phyloP scores from a whole-genome alignment of 352 stramenopile genomes.

The Pythium biforme region DNA sequence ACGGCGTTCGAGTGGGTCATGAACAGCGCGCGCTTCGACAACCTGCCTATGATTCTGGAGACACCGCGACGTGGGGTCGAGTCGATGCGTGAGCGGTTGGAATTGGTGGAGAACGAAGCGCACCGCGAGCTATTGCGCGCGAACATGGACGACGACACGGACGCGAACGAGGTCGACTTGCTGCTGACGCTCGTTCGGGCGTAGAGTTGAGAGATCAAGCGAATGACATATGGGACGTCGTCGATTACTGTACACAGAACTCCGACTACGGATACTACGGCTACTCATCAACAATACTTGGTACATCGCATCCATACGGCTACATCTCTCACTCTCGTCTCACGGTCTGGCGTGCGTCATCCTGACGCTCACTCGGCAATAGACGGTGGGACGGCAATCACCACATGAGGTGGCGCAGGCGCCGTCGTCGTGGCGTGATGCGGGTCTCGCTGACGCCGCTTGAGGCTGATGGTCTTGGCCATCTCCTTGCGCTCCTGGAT shows the following conservation, averaged over 20 bases:
- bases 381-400: not conserved
- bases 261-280: not conserved
- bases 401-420: no score
- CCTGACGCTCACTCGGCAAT: slow-evolving; percentile 11
- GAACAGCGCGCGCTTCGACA: slow-evolving; percentile 36
- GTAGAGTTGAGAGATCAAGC: not conserved
- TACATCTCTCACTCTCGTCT: slow-evolving; percentile 8
- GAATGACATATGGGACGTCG: no score
- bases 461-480: slow-evolving; percentile 57
- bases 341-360: no score
- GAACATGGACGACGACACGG: slow-evolving; percentile 6
- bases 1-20: slow-evolving; percentile 41
- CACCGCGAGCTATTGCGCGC: slow-evolving; percentile 12
- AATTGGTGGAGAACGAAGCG: not conserved
- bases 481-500: slow-evolving; percentile 74
- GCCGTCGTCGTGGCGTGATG: not conserved
- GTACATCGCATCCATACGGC: no score
- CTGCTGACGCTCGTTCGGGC: slow-evolving; percentile 13
- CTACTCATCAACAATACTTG: not conserved
- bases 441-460: slow-evolving; percentile 24
- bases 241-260: slow-evolving; percentile 10
- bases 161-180: slow-evolving; percentile 28
- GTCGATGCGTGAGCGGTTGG: not conserved
- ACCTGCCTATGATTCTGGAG: slow-evolving; percentile 47
- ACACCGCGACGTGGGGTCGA: slow-evolving; percentile 30